phyloP scores from a whole-genome alignment of 2,329 filamentous ascomycete genomes.

The Aspergillus chevalieri region DNA sequence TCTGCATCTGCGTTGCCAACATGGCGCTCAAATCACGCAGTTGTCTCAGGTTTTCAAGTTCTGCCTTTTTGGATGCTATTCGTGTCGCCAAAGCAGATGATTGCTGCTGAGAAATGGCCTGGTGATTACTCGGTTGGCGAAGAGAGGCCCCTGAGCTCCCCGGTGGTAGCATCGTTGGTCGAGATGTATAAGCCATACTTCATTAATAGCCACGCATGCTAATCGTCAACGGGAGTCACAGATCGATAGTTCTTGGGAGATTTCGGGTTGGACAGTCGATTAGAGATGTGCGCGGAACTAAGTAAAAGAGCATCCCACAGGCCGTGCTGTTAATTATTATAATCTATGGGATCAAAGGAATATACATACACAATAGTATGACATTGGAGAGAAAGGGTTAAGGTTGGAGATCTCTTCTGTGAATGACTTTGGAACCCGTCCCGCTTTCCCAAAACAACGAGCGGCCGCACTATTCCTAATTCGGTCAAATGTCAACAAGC shows the following conservation, averaged over 20 bases:
- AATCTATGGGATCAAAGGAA: too few species aligned
- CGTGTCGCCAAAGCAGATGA: constrained; percentile 54
- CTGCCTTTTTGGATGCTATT: constrained; percentile 58
- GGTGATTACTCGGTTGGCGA: constrained; percentile 24
- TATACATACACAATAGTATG: neutral
- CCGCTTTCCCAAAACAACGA: constrained; percentile 6
- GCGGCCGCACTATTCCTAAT: constrained; percentile 23
- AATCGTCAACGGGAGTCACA: neutral
- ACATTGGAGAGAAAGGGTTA: neutral
- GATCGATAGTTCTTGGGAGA: neutral
- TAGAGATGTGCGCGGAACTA: neutral
- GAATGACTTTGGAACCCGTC: neutral
- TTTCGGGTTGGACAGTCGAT: neutral
- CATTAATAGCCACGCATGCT: neutral
- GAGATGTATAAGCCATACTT: constrained; percentile 32
- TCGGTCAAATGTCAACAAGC: constrained; percentile 35
- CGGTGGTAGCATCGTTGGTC: constrained; percentile 27
- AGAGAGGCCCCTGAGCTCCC: constrained; percentile 20
- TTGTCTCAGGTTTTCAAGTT: constrained; percentile 57
- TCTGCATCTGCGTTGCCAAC: constrained; percentile 59
- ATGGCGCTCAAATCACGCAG: constrained; percentile 56
- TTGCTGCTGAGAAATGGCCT: constrained; percentile 38
- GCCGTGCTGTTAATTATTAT: neutral
- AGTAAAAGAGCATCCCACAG: neutral
- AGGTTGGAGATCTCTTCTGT: neutral